Evolutionary conservation across 176 grass and related monocot species (phyloP).

Genomic region (Raddia guianensis): DNA sequence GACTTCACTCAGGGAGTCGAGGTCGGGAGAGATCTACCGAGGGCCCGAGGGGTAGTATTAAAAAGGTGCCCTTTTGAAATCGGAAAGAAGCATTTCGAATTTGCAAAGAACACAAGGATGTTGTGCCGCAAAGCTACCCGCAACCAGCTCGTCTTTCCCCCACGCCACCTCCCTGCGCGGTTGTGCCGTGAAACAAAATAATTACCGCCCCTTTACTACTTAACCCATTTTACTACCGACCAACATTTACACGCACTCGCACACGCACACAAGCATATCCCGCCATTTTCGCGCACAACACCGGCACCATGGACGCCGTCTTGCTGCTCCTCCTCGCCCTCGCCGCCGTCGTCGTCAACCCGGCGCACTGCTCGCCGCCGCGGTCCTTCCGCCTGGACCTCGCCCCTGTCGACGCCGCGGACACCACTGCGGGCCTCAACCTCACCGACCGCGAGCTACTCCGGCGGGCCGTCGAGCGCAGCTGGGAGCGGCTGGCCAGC

Average conservation of each 20-base stretch:
- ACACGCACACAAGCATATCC: not conserved
- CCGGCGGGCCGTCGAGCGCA: slow-evolving; percentile 50
- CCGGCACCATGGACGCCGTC: slow-evolving; percentile 32
- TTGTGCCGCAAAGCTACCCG: slow-evolving; percentile 11
- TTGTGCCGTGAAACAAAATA: not conserved
- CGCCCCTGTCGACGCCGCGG: slow-evolving; percentile 34
- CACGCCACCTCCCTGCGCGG: slow-evolving; percentile 42
- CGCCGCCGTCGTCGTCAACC: not conserved
- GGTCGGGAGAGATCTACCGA: too few species aligned
- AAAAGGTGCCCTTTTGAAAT: too few species aligned
- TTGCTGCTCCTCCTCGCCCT: slow-evolving; percentile 40
- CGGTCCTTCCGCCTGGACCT: slow-evolving; percentile 50
- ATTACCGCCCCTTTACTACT: slow-evolving; percentile 10
- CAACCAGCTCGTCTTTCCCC: slow-evolving; percentile 47
- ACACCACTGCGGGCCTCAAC: slow-evolving; percentile 32
- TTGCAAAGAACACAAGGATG: slow-evolving; percentile 42
- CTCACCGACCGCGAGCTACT: slow-evolving; percentile 49
- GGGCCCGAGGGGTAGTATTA: too few species aligned
- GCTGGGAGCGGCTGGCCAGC: slow-evolving; percentile 36
- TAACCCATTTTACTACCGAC: slow-evolving; percentile 11
- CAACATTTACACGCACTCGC: not conserved
- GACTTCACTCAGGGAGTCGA: too few species aligned
- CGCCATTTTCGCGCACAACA: not conserved
- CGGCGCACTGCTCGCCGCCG: slow-evolving; percentile 3
- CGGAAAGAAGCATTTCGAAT: too few species aligned